Conservation (phyloP, 139 green algal genomes). For the Pseudopediastrum boryanum region DNA sequence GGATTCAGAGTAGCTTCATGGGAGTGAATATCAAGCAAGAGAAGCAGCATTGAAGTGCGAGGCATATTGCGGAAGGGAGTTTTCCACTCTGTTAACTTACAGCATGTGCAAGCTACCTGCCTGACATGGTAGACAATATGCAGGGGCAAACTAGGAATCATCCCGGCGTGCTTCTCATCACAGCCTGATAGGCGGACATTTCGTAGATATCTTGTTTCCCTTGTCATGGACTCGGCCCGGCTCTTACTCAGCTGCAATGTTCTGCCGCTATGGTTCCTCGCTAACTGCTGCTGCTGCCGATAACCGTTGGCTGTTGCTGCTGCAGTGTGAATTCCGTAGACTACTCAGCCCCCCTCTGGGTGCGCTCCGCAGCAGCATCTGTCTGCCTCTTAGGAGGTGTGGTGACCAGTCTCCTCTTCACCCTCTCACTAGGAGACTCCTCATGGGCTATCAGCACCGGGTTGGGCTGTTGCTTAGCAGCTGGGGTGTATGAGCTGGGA, state of each 20-base stretch:
- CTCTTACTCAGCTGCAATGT: neutral
- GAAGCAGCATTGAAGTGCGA: no score
- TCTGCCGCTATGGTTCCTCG: neutral
- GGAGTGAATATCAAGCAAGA: no score
- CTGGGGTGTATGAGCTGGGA: slow-evolving; percentile 77
- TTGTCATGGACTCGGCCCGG: neutral
- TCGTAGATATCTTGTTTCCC: neutral
- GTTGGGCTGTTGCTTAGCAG: slow-evolving; percentile 59
- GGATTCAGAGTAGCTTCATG: no score
- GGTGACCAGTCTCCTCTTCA: slow-evolving; percentile 24
- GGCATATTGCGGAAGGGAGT: no score
- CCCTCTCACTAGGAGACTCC: slow-evolving; percentile 40
- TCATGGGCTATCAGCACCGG: slow-evolving; percentile 62
- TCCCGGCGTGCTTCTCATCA: no score
- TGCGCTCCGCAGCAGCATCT: slow-evolving; percentile 30
- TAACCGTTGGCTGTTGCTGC: neutral
- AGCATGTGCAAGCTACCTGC: no score
- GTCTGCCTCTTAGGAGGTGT: slow-evolving; percentile 44
- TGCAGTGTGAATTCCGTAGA: slow-evolving; percentile 52
- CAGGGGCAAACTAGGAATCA: no score
- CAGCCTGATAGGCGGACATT: no score
- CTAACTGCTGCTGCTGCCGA: neutral
- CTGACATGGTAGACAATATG: no score
- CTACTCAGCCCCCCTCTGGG: slow-evolving; percentile 47
- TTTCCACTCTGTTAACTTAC: no score